Percentiles rank a stretch among this genome's conserved stretches.
phyloP scores from a whole-genome alignment of 1,284 basidiomycete species.

The Puccinia coronata region DNA sequence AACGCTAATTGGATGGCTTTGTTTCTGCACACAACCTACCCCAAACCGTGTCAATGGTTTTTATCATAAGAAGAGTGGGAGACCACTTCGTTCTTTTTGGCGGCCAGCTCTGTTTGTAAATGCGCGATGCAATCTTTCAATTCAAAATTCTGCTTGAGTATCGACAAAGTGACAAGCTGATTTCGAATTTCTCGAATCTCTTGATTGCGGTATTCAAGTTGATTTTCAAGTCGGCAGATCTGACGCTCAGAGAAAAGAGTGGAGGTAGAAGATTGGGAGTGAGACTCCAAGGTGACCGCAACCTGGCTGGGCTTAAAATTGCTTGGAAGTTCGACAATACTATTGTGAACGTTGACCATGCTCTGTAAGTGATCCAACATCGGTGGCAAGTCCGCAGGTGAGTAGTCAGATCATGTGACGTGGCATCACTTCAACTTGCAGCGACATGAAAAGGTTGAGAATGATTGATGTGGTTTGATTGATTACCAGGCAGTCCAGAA shows the following conservation, averaged over 20 bases:
- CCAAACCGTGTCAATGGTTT: not conserved
- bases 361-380: slow-evolving; percentile 6
- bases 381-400: slow-evolving; percentile 63
- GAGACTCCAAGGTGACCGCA: not conserved
- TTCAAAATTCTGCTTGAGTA: slow-evolving; percentile 59
- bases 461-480: slow-evolving; percentile 1
- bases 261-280: not conserved
- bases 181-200: slow-evolving; percentile 48
- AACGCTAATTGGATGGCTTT: slow-evolving; percentile 43
- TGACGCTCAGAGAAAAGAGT: slow-evolving; percentile 26
- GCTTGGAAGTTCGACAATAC: slow-evolving; percentile 11
- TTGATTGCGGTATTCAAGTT: slow-evolving; percentile 38
- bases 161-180: slow-evolving; percentile 57
- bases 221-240: slow-evolving; percentile 26
- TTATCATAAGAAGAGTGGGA: not conserved
- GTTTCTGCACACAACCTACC: slow-evolving; percentile 10
- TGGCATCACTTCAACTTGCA: slow-evolving; percentile 70
- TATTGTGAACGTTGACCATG: slow-evolving; percentile 17
- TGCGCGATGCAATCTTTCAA: slow-evolving; percentile 60
- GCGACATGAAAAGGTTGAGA: slow-evolving; percentile 7
- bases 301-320: not conserved
- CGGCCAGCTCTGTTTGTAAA: slow-evolving; percentile 61
- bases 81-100: slow-evolving; percentile 56
- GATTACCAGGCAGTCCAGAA: slow-evolving; percentile 11
- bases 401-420: slow-evolving; percentile 78